Base-by-base conservation (phyloP, 345 rosid species). In the Bruguiera gymnorhiza region DNA sequence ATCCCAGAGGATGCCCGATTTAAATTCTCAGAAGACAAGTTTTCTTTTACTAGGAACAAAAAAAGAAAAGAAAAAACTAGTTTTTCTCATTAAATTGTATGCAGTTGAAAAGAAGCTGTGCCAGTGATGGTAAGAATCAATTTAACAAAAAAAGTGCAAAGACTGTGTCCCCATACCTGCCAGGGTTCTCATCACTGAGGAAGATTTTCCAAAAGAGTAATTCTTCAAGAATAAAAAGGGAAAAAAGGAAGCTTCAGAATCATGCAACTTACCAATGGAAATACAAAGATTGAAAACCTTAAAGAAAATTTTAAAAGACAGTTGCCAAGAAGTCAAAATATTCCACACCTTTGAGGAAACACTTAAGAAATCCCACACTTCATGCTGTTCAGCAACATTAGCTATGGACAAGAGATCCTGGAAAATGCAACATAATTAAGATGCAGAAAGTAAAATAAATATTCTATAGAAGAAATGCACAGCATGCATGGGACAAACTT, bases 281-380 rank as follows among this genome's bases (percentile, higher is more conserved):
- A 59, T 30, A 27, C 24, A 72, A 26, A 6, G 31, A 57, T 37
- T 59, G 30, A 13, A 43, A 56, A 29, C 20, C 50, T 36, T 15
- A 52, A 48, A 36, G 2, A 51, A 60, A 67, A 34, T n/a, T 8
- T 24, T 51, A 8, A 65, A 50, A 23, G 57, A 30, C 10, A 27
- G 18, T 62, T 32, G 55, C 51, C 34, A 76, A 24, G 50, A 64
- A 76, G 71, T 51, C 57, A 21, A 62, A 16, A 73, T 8, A 67
- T 68, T 66, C 69, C 76, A 63, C 46, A 96, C 99, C 96, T 96
- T 90, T 24, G 99, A 96, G 67, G 91, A 75, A 68, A 31, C 86
- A 78, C 98, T 96, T 71, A 96, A 77, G 81, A 96, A 96, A 81
- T 96, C 99, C 99, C 95, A 88, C 71, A 96, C 98, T 92, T 96